Evolutionary conservation across 495 filamentous ascomycete species (phyloP).

Genomic region (Talaromyces proteolyticus): DNA sequence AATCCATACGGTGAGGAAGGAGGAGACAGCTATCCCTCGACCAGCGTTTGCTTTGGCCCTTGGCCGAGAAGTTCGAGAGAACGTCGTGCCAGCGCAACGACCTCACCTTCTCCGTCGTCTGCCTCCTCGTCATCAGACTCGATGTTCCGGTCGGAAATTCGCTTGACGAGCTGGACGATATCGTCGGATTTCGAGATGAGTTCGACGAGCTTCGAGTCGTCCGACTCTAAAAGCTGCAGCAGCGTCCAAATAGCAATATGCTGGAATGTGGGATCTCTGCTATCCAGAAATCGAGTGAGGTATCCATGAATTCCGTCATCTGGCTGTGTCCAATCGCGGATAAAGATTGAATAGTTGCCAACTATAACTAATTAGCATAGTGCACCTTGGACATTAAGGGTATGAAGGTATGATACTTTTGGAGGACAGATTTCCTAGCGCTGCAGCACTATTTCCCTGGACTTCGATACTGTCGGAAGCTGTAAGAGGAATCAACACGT

Average conservation of each 20-base stretch:
- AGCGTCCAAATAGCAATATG: conserved; percentile 99
- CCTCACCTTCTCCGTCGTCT: conserved; percentile 92
- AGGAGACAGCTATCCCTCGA: conserved; percentile 41
- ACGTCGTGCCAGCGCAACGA: conserved; percentile 83
- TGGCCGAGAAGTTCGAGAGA: conserved; percentile 82
- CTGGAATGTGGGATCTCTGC: conserved; percentile 95
- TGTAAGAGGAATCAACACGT: conserved; percentile 91
- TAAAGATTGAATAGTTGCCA: conserved; percentile 92
- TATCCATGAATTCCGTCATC: conserved; percentile 95
- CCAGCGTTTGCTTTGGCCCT: conserved; percentile 46
- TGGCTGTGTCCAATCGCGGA: conserved; percentile 87
- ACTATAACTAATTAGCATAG: conserved; percentile 44
- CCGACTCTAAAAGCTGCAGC: conserved; percentile 90
- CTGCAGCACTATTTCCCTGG: conserved; percentile 95
- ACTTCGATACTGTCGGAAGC: conserved; percentile 95
- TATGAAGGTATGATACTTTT: conserved; percentile 65
- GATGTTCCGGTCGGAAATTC: conserved; percentile 82
- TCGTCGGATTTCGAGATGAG: conserved; percentile 83
- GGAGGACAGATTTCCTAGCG: conserved; percentile 89
- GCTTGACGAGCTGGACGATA: conserved; percentile 83
- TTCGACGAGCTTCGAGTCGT: conserved; percentile 76
- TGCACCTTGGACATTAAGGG: not conserved
- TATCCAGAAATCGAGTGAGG: conserved; percentile 83
- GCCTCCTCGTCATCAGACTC: conserved; percentile 86
- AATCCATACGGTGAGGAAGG: not conserved